Evolutionary conservation across 306 rosid species (phyloP), one percentile per base, ranked within the genome.

Genomic region (Gillenia trifoliata): DNA sequence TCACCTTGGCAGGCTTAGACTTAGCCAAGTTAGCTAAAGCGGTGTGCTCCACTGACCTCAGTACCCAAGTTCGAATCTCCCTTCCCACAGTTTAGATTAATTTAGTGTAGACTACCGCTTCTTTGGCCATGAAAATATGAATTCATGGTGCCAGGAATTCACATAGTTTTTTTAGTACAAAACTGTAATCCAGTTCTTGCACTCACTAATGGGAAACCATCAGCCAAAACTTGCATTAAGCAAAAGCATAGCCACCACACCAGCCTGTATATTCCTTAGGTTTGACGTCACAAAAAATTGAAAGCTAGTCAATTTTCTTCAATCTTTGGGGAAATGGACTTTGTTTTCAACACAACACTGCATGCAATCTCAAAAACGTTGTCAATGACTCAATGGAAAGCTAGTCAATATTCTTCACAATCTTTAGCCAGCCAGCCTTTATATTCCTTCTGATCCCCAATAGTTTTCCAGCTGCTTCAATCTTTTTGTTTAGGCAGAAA

Each of bases 191-290:
- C 50, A 43, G 50, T 13, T 13, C 4, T 43, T 23, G 6, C n/a
- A n/a, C 7, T 59, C 9, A 57, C 33, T 23, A 13, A 71, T 56
- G 75, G 60, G 26, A 55, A 22, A 20, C 15, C 60, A 55, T 55
- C 26, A 9, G 28, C 15, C 15, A 55, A 55, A 10, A 55, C 3
- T 23, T 68, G 38, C 65, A 77, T 57, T 57, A 43, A 41, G 60
- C 62, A 59, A 29, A 79, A 30, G 57, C 73, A 72, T 49, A 25
- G 71, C 77, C 52, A 11, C 30, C 20, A 17, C 66, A 61, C 10
- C 80, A 79, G 78, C 79, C 79, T 81, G 73, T 76, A 80, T 68
- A 67, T 78, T 77, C 77, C 41, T 63, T 56, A 12, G 25, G 68
- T 68, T 61, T 29, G 22, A 62, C n/a, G 49, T 23, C 50, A 16